These are phyloP conservation scores for Ogataea nonfermentans DNA, from an alignment of 805 yeast species.

Conservation along the genomic window DNA sequence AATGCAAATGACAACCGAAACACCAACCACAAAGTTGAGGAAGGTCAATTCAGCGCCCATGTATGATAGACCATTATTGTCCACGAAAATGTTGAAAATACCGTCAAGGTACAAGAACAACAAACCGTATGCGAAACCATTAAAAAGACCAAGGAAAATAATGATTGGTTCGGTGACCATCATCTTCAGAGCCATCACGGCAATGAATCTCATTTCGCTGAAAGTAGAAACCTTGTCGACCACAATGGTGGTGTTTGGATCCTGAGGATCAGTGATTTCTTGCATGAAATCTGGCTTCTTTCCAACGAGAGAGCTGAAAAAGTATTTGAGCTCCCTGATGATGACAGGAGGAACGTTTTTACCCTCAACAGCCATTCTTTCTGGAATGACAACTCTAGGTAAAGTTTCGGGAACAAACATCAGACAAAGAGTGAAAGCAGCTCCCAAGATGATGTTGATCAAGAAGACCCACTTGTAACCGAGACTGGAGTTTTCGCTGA, in stretches of 20 bases:
- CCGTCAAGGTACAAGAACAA: conserved; percentile 37
- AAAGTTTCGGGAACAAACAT: conserved; percentile 36
- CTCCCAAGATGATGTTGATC: conserved; percentile 34
- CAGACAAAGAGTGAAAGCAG: conserved; percentile 22
- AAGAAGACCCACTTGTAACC: conserved; percentile 36
- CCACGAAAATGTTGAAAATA: conserved; percentile 35
- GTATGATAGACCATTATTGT: conserved; percentile 31
- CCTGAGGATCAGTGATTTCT: conserved; percentile 18
- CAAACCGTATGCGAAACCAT: conserved; percentile 37
- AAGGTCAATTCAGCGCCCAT: conserved; percentile 36
- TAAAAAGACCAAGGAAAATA: conserved; percentile 34
- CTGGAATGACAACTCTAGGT: conserved; percentile 36
- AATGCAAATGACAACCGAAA: conserved; percentile 26
- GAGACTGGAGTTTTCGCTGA: conserved; percentile 28
- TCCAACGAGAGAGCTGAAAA: conserved; percentile 16
- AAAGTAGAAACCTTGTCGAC: conserved; percentile 25
- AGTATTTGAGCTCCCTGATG: conserved; percentile 28
- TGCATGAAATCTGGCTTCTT: conserved; percentile 23
- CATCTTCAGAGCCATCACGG: conserved; percentile 34
- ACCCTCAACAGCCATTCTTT: conserved; percentile 29
- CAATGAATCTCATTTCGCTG: conserved; percentile 31
- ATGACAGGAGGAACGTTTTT: conserved; percentile 23
- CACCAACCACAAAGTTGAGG: conserved; percentile 37
- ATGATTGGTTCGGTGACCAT: conserved; percentile 37
- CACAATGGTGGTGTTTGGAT: conserved; percentile 22